Conservation (phyloP, 768 basidiomycete genomes). For the Collybiopsis luxurians region DNA sequence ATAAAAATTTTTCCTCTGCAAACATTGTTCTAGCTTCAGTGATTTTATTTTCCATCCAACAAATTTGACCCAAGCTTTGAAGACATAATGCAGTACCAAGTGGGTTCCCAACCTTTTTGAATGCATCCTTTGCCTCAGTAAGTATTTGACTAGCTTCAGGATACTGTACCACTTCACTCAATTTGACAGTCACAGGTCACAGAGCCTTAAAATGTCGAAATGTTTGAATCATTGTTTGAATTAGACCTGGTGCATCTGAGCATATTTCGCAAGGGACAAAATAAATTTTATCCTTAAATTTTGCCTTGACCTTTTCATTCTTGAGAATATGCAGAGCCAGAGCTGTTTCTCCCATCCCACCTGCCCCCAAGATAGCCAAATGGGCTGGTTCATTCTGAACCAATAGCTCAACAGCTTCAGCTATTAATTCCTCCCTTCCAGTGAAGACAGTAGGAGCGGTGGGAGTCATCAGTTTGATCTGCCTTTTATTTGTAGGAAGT, state of each 20-base stretch:
- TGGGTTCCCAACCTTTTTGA: background rate
- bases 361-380: background rate
- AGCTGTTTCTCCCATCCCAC: constrained; percentile 1
- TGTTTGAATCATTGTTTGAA: background rate
- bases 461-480: background rate
- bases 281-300: background rate
- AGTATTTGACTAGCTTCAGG: too few relatives aligned
- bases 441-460: background rate
- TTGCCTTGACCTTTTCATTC: background rate
- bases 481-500: background rate
- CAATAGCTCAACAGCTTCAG: background rate
- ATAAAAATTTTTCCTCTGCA: background rate
- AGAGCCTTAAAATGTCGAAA: too few relatives aligned
- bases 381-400: background rate
- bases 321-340: background rate
- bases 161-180: background rate
- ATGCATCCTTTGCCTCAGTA: background rate
- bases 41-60: background rate
- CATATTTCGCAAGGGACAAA: background rate
- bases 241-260: background rate
- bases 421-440: background rate
- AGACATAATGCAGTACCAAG: background rate
- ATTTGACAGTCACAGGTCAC: background rate
- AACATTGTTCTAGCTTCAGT: background rate
- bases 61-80: background rate